Evolutionary conservation across 179 eudicot genomes (phyloP).

Genomic region (Beta lomatogona): DNA sequence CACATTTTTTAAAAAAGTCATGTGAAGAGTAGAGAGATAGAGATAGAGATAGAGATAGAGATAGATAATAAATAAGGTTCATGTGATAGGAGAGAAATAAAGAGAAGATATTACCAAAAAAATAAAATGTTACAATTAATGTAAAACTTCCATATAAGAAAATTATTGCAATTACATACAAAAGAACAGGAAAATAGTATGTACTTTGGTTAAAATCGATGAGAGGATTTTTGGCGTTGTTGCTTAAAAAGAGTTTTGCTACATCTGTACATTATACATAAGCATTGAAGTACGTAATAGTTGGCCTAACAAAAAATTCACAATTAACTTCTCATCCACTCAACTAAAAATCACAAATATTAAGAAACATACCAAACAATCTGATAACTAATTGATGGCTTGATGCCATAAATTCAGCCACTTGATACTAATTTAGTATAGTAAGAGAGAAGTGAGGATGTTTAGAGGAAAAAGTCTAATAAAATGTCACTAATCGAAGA

Average conservation of each 20-base stretch:
- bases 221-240: neutral
- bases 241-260: neutral
- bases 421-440: constrained; percentile 9
- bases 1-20: too few species aligned
- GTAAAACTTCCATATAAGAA: too few species aligned
- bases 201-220: neutral
- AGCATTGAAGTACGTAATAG: neutral
- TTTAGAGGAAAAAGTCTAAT: neutral
- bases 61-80: too few species aligned
- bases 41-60: too few species aligned
- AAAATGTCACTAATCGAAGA: neutral
- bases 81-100: too few species aligned
- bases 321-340: neutral
- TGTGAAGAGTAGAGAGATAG: too few species aligned
- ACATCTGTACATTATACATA: neutral
- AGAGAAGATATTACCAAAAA: too few species aligned
- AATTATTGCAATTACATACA: too few species aligned
- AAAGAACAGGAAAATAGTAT: too few species aligned
- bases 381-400: neutral
- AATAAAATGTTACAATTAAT: too few species aligned
- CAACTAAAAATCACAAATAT: neutral
- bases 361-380: constrained; percentile 2
- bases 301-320: neutral
- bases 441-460: neutral
- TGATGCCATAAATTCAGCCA: constrained; percentile 11